Conservation (phyloP, 495 filamentous ascomycete genomes). For the Lasiosphaeria miniovina region DNA sequence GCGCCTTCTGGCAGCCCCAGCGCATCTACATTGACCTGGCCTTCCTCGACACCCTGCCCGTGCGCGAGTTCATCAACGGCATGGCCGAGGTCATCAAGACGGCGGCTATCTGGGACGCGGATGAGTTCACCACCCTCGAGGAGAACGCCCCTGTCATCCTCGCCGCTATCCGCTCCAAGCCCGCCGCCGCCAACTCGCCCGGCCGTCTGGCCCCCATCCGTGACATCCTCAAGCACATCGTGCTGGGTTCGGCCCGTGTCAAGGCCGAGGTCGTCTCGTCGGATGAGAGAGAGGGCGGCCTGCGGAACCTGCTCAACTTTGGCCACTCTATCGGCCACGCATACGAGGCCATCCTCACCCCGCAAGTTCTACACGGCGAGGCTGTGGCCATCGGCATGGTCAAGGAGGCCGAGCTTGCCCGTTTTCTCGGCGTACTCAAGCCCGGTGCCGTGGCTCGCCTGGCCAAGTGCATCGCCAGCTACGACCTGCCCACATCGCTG, state of each 20-base stretch:
- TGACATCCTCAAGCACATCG: constrained; percentile 76
- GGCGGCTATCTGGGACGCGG: constrained; percentile 89
- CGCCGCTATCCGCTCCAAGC: constrained; percentile 60
- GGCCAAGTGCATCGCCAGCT: constrained; percentile 88
- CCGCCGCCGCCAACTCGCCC: constrained; percentile 44
- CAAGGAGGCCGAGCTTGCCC: constrained; percentile 89
- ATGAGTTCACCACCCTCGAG: constrained; percentile 83
- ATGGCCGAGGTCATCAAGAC: constrained; percentile 99
- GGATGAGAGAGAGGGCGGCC: constrained; percentile 90
- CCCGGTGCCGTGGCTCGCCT: constrained; percentile 85
- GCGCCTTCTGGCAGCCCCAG: constrained; percentile 93
- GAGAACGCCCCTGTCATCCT: constrained; percentile 73
- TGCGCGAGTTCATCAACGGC: constrained; percentile 94
- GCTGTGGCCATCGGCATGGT: constrained; percentile 97
- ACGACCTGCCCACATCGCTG: constrained; percentile 83
- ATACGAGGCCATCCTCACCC: constrained; percentile 90
- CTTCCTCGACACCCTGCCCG: constrained; percentile 88
- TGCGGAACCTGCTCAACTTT: constrained; percentile 94
- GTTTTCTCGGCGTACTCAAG: constrained; percentile 83
- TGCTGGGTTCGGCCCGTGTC: constrained; percentile 81
- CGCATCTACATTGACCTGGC: constrained; percentile 91
- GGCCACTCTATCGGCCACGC: constrained; percentile 98
- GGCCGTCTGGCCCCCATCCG: constrained; percentile 66
- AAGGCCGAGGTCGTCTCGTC: constrained; percentile 92
- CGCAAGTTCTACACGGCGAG: constrained; percentile 93